Evolutionary conservation across 352 stramenopile species (phyloP).

Genomic region (Globisporangium emineosum): DNA sequence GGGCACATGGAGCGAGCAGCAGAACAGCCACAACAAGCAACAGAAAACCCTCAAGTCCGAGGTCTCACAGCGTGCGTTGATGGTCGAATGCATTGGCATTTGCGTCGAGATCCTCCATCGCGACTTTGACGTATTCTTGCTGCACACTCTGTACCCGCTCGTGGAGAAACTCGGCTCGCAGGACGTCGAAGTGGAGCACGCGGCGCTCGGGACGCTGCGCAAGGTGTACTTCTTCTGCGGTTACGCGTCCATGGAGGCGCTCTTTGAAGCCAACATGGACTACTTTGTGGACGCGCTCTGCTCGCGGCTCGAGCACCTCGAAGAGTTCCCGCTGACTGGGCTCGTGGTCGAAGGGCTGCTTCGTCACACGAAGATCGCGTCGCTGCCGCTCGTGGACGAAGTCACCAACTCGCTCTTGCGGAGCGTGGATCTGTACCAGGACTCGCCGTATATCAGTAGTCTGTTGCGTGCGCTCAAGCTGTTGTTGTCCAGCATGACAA

Average conservation of each 20-base stretch:
- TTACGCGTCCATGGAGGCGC: constrained; percentile 49
- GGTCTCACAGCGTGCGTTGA: constrained; percentile 49
- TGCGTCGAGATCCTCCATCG: constrained; percentile 60
- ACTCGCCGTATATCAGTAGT: constrained; percentile 43
- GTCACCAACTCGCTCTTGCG: constrained; percentile 63
- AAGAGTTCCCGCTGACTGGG: constrained; percentile 64
- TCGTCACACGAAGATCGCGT: constrained; percentile 53
- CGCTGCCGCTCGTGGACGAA: constrained; percentile 76
- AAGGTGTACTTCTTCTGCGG: constrained; percentile 63
- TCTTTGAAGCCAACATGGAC: constrained; percentile 84
- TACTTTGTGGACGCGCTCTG: constrained; percentile 85
- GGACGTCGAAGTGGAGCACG: constrained; percentile 58
- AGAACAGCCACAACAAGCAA: constrained; percentile 1
- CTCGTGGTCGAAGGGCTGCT: constrained; percentile 77
- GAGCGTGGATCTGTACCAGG: constrained; percentile 75
- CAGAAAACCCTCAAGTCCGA: constrained; percentile 8
- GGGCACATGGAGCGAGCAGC: constrained; percentile 37
- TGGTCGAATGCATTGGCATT: constrained; percentile 74
- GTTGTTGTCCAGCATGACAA: constrained; percentile 44
- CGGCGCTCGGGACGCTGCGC: constrained; percentile 60
- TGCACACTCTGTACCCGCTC: constrained; percentile 75
- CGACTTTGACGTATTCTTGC: constrained; percentile 58
- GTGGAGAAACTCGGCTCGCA: constrained; percentile 79
- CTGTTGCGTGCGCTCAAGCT: constrained; percentile 64
- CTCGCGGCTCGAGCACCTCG: constrained; percentile 63